phyloP scores from a whole-genome alignment of 2,329 filamentous ascomycete species.

The Colletotrichum sp. region DNA sequence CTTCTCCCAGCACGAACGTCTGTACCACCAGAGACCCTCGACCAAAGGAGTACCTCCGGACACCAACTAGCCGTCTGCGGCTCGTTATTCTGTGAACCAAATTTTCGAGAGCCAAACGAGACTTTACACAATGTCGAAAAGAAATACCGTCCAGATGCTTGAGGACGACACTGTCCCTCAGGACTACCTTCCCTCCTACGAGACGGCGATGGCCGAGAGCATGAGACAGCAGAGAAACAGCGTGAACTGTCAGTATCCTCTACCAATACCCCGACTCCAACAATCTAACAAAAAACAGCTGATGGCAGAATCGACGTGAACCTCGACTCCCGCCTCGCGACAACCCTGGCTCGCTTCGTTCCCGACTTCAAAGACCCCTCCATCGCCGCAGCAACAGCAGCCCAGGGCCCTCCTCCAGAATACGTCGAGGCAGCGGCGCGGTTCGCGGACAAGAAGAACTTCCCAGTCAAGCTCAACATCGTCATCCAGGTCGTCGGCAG shows the following conservation, averaged over 20 bases:
- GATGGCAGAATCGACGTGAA: conserved; percentile 20
- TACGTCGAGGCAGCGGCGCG: conserved; percentile 8
- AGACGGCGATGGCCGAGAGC: background rate
- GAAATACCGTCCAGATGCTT: background rate
- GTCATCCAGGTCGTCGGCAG: conserved; percentile 61
- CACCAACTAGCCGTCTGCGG: background rate
- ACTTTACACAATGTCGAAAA: background rate
- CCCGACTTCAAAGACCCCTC: conserved; percentile 12
- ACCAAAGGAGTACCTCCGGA: background rate
- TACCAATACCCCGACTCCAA: background rate
- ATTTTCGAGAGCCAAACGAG: background rate
- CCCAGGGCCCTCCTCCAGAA: background rate
- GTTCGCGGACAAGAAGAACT: background rate
- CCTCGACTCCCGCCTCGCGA: conserved; percentile 15
- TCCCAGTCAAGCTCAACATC: conserved; percentile 44
- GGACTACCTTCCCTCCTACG: conserved; percentile 9
- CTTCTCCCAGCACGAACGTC: background rate
- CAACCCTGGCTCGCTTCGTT: conserved; percentile 11
- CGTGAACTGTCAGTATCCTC: background rate
- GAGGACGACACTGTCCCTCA: background rate
- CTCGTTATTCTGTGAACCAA: background rate
- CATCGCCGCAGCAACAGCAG: background rate
- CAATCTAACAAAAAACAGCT: background rate
- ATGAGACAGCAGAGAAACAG: background rate
- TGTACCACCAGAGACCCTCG: fast-evolving